A percentile compares a stretch with the other conserved stretches of the same genome.
phyloP scores from a whole-genome alignment of 2,329 filamentous ascomycete genomes.

The Blastomyces parvus region DNA sequence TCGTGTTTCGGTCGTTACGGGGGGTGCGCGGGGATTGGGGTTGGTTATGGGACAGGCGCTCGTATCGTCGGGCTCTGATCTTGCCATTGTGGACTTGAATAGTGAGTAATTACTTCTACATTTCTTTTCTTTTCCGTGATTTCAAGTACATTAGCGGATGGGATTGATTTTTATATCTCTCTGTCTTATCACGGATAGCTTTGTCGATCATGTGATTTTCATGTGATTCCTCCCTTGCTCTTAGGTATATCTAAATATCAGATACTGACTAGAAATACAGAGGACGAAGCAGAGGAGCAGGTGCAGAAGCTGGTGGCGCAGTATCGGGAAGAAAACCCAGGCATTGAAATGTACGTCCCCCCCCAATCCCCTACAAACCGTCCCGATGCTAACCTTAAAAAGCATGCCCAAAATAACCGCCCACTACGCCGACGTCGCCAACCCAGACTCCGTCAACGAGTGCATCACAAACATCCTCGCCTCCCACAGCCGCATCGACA shows the following conservation, averaged over 20 bases:
- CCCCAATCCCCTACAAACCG: neutral
- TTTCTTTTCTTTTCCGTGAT: neutral
- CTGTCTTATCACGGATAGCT: neutral
- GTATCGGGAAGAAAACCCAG: conserved; percentile 72
- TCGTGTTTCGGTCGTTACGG: conserved; percentile 75
- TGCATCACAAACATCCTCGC: conserved; percentile 61
- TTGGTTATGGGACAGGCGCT: conserved; percentile 89
- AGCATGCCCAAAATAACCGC: conserved; percentile 72
- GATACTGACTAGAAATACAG: conserved; percentile 36
- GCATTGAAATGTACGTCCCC: conserved; percentile 52
- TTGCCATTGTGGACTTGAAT: conserved; percentile 91
- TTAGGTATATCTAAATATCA: neutral
- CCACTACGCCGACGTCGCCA: conserved; percentile 80
- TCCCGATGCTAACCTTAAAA: neutral
- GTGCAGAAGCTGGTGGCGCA: conserved; percentile 63
- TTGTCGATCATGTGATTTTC: conserved; percentile 1
- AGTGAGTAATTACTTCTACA: conserved; percentile 42
- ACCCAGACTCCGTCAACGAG: conserved; percentile 64
- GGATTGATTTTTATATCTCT: neutral
- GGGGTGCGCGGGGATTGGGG: conserved; percentile 79
- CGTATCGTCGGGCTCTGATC: conserved; percentile 75
- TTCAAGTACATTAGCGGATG: neutral
- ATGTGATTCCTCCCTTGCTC: neutral
- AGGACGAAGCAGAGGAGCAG: conserved; percentile 73
- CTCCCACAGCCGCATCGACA: conserved; percentile 73